Evolutionary conservation across 305 asterid species (phyloP).

Genomic region (Galium porrigens): DNA sequence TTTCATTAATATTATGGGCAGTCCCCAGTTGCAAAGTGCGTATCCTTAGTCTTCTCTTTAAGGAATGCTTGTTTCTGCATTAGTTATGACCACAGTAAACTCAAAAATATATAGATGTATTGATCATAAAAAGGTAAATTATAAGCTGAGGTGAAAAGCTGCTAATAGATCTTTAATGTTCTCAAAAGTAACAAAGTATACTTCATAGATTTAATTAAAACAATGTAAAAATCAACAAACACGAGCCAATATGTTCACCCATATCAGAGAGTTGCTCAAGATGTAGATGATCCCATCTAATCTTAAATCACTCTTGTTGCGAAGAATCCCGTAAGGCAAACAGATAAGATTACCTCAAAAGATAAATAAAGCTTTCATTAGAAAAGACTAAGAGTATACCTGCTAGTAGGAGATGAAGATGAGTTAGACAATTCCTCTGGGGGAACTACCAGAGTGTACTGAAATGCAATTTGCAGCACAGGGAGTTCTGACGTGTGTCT

Average conservation of each 20-base stretch:
- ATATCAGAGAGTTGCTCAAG: neutral
- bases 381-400: conserved; percentile 35
- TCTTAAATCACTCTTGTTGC: neutral
- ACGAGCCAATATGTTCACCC: neutral
- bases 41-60: conserved; percentile 80
- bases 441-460: conserved; percentile 83
- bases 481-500: conserved; percentile 81
- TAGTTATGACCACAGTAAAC: conserved; percentile 16
- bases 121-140: neutral
- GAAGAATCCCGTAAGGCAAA: neutral
- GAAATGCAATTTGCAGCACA: conserved; percentile 85
- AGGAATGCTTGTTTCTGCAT: conserved; percentile 58
- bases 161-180: neutral
- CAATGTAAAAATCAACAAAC: neutral
- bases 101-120: neutral
- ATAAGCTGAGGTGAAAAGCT: conserved; percentile 10
- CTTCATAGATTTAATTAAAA: neutral
- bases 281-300: neutral
- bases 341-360: neutral
- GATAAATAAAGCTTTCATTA: neutral
- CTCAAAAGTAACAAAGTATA: neutral
- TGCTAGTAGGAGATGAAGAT: conserved; percentile 39
- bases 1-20: conserved; percentile 61
- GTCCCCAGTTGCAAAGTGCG: conserved; percentile 61
- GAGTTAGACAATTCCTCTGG: conserved; percentile 45